Percentiles rank a stretch among this genome's conserved stretches.
Conservation (phyloP, 805 yeast species). For the Candida germanica region DNA sequence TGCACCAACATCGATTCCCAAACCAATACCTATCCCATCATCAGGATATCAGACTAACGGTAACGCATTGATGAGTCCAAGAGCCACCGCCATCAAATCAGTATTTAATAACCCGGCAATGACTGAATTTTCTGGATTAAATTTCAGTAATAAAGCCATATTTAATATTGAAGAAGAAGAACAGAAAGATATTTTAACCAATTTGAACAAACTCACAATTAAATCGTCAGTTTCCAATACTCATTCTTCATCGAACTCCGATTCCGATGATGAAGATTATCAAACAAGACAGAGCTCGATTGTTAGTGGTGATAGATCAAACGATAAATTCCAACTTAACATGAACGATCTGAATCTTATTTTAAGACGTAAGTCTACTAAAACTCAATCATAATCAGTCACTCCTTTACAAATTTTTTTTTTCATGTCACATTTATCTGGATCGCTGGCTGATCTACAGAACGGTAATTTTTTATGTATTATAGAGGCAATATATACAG, state of each 20-base stretch:
- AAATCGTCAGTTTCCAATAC: conserved; percentile 9
- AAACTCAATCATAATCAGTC: conserved; percentile 1
- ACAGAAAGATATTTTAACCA: conserved; percentile 21
- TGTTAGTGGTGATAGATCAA: conserved; percentile 33
- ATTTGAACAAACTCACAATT: conserved; percentile 17
- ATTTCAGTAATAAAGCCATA: conserved; percentile 25
- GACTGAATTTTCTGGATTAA: conserved; percentile 28
- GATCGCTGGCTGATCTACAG: conserved; percentile 1
- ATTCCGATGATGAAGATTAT: conserved; percentile 18
- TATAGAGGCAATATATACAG: conserved; percentile 3
- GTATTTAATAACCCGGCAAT: conserved; percentile 45
- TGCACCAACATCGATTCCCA: conserved; percentile 1
- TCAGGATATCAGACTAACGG: neutral
- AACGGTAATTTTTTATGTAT: conserved; percentile 2
- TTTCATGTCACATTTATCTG: neutral
- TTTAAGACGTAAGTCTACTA: conserved; percentile 48
- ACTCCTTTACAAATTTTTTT: too few species aligned
- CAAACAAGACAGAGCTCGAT: conserved; percentile 40
- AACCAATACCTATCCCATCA: conserved; percentile 7
- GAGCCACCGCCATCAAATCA: conserved; percentile 39
- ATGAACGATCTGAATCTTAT: conserved; percentile 63
- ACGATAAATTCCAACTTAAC: conserved; percentile 54
- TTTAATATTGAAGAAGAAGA: conserved; percentile 20
- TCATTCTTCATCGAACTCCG: conserved; percentile 14
- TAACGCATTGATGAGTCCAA: conserved; percentile 26